Evolutionary conservation across 2,329 filamentous ascomycete species (phyloP), one percentile per base, ranked within the genome.

Genomic region (Venturia nashicola): DNA sequence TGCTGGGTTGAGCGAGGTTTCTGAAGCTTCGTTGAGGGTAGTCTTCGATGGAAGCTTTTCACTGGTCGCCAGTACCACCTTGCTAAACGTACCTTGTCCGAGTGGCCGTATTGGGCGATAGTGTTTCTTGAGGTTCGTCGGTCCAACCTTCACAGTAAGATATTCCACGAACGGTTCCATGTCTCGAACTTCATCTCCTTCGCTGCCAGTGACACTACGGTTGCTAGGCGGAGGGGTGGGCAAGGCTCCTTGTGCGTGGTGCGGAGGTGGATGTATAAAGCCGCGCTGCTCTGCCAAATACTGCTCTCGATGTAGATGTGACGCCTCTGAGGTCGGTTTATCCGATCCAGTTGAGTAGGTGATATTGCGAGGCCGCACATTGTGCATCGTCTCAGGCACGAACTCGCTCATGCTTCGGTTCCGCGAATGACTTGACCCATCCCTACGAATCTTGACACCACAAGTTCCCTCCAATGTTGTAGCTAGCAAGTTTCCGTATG

Each of bases 71-170:
- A 99, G 80, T 76, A 95, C 88, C 23, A 99, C 94, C 71, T 90
- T 90, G 73, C 92, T 97, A 74, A 99, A 99, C 0, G 94, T 97
- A 44, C 94, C 94, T 70, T 96, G 90, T 5, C 94, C 94, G 6
- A 99, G 82, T 67, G 87, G 79, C 65, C 89, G 87, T 46, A 99
- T 77, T 14, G 88, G 88, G 68, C 89, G 84, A 86, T 94, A 99
- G 23, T 85, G 80, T 72, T 92, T 91, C 68, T 84, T 90, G 85
- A 61, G 82, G 79, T 87, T 67, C 8, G 78, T 80, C 36, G 90
- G 61, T 87, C 70, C 89, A 82, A 71, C 91, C 57, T 79, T 76
- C 62, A 78, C 77, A 39, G 75, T 75, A n/a, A 80, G 72, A 68
- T 77, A 78, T 42, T 66, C 48, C 12, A 59, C 64, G 36, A 57